These are phyloP conservation scores for Kwoniella dendrophila DNA, from an alignment of 768 basidiomycete genomes.

Conservation along the genomic window DNA sequence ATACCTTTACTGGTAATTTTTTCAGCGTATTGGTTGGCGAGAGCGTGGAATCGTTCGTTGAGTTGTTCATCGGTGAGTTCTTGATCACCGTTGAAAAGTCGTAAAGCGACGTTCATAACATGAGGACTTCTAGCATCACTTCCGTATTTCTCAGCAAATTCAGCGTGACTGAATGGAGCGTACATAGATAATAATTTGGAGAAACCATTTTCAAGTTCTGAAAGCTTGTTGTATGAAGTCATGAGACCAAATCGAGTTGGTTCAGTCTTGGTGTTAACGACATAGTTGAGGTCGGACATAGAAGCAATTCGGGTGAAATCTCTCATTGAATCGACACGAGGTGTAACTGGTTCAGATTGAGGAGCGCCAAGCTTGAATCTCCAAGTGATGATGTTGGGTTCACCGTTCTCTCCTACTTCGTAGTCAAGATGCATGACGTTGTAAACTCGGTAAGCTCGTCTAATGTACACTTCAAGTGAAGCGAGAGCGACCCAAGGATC, in stretches of 20 bases:
- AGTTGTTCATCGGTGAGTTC: conserved; percentile 82
- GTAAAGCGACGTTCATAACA: conserved; percentile 89
- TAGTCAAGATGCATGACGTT: conserved; percentile 87
- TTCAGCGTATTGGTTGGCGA: conserved; percentile 69
- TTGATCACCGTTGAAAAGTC: conserved; percentile 78
- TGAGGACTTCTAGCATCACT: conserved; percentile 76
- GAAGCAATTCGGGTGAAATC: conserved; percentile 80
- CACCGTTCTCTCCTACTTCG: conserved; percentile 86
- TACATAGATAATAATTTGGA: conserved; percentile 71
- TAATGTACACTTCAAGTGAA: conserved; percentile 92
- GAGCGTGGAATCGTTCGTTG: conserved; percentile 65
- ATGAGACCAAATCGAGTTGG: conserved; percentile 89
- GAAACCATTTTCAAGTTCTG: conserved; percentile 72
- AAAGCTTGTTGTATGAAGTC: conserved; percentile 80
- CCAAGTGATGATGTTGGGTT: conserved; percentile 83
- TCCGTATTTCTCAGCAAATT: conserved; percentile 76
- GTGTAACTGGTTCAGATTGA: conserved; percentile 60
- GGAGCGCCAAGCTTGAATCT: conserved; percentile 82
- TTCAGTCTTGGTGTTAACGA: conserved; percentile 79
- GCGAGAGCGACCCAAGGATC: conserved; percentile 86
- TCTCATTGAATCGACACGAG: conserved; percentile 54
- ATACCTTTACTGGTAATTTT: conserved; percentile 75
- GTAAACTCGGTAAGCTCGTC: conserved; percentile 94
- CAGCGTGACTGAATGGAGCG: conserved; percentile 71
- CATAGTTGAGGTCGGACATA: conserved; percentile 91